phyloP scores from a whole-genome alignment of 352 stramenopile species.

The Phytophthora tentaculata region DNA sequence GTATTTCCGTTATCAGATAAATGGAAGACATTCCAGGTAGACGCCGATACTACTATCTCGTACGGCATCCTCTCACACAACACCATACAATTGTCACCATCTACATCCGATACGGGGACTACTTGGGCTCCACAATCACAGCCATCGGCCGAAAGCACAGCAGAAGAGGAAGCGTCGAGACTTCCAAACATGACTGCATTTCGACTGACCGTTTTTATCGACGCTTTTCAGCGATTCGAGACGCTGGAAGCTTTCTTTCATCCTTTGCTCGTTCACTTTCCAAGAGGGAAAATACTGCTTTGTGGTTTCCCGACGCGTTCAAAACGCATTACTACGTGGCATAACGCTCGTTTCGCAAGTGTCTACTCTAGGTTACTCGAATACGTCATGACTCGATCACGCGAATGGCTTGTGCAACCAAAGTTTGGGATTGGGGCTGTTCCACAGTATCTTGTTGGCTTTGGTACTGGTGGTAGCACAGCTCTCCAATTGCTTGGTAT shows the following conservation, averaged over 20 bases:
- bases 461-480: constrained; percentile 60
- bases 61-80: constrained; percentile 62
- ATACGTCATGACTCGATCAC: constrained; percentile 53
- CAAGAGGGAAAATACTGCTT: constrained; percentile 66
- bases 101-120: not conserved
- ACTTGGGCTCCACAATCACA: constrained; percentile 7
- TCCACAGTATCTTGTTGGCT: constrained; percentile 69
- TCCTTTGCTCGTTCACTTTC: constrained; percentile 62
- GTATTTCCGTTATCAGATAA: constrained; percentile 46
- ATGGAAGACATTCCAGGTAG: constrained; percentile 55
- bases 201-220: constrained; percentile 70
- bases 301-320: constrained; percentile 62
- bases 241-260: constrained; percentile 67
- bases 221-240: constrained; percentile 69
- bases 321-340: constrained; percentile 44
- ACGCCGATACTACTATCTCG: constrained; percentile 48
- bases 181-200: constrained; percentile 33
- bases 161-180: constrained; percentile 12
- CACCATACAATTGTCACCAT: constrained; percentile 16
- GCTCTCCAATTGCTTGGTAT: constrained; percentile 58
- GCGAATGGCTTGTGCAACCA: constrained; percentile 79
- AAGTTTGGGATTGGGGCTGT: constrained; percentile 67
- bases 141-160: constrained; percentile 17
- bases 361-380: constrained; percentile 59
- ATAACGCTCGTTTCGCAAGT: constrained; percentile 53